These are phyloP conservation scores for Artemisia argyi DNA, from an alignment of 129 eudicot species.

Conservation along the genomic window DNA sequence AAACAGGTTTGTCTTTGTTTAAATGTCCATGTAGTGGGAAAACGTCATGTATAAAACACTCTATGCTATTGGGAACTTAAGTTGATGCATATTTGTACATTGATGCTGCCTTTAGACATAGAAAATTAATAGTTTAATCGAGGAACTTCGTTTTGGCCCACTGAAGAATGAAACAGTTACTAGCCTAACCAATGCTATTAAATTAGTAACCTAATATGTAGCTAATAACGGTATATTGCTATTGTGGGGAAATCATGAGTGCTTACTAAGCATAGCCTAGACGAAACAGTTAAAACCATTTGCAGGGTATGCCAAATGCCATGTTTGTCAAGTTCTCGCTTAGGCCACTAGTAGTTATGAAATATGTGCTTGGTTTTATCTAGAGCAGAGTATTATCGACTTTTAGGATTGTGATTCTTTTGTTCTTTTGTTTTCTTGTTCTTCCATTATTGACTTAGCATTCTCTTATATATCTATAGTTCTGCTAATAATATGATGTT, in stretches of 20 bases:
- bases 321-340: background rate
- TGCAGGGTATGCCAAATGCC: background rate
- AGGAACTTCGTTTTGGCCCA: background rate
- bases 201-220: background rate
- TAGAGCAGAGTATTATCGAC: background rate
- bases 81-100: background rate
- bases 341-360: background rate
- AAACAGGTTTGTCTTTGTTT: slow-evolving; percentile 38
- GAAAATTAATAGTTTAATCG: background rate
- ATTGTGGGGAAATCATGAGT: background rate
- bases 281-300: slow-evolving; percentile 2
- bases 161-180: background rate
- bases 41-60: background rate
- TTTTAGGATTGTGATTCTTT: background rate
- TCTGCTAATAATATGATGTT: slow-evolving; percentile 8
- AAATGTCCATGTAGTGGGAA: background rate
- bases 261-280: slow-evolving; percentile 1
- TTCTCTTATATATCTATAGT: background rate
- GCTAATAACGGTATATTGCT: background rate
- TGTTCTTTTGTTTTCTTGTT: background rate
- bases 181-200: background rate
- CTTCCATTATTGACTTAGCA: background rate
- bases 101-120: background rate
- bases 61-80: no score
- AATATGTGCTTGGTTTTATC: background rate